phyloP scores from a whole-genome alignment of 2,329 filamentous ascomycete genomes.

The Fusarium coffeatum region DNA sequence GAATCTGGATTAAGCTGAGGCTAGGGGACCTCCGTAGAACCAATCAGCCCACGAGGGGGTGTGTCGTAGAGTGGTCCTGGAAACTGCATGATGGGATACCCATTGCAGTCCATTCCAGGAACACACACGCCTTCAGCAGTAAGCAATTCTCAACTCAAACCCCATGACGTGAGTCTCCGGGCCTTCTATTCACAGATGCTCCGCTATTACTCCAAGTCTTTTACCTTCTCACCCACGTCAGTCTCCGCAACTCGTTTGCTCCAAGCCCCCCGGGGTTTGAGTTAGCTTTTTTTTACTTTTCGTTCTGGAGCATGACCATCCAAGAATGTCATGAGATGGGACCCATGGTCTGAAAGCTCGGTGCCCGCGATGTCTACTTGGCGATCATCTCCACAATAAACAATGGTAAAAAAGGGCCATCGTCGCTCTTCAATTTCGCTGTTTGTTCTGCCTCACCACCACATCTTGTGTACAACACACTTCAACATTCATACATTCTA shows the following conservation, averaged over 20 bases:
- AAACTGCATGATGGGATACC: slow-evolving; percentile 1
- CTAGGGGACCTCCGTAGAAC: slow-evolving; percentile 9
- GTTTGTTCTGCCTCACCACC: slow-evolving; percentile 6
- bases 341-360: slow-evolving; percentile 24
- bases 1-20: slow-evolving; percentile 29
- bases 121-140: slow-evolving; percentile 8
- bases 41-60: slow-evolving; percentile 9
- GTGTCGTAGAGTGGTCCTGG: background rate
- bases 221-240: slow-evolving; percentile 32
- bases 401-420: slow-evolving; percentile 28
- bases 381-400: slow-evolving; percentile 39
- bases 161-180: slow-evolving; percentile 36
- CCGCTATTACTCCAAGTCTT: slow-evolving; percentile 30
- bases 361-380: slow-evolving; percentile 30
- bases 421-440: slow-evolving; percentile 23
- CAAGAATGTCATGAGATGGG: slow-evolving; percentile 37
- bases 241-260: slow-evolving; percentile 33
- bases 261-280: slow-evolving; percentile 30
- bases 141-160: background rate
- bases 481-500: slow-evolving; percentile 2
- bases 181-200: slow-evolving; percentile 28
- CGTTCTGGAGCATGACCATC: slow-evolving; percentile 30
- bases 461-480: slow-evolving; percentile 18
- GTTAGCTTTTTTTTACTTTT: slow-evolving; percentile 34
- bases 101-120: background rate